phyloP scores from a whole-genome alignment of 2,329 filamentous ascomycete genomes.

The Aureobasidium mangrovei region DNA sequence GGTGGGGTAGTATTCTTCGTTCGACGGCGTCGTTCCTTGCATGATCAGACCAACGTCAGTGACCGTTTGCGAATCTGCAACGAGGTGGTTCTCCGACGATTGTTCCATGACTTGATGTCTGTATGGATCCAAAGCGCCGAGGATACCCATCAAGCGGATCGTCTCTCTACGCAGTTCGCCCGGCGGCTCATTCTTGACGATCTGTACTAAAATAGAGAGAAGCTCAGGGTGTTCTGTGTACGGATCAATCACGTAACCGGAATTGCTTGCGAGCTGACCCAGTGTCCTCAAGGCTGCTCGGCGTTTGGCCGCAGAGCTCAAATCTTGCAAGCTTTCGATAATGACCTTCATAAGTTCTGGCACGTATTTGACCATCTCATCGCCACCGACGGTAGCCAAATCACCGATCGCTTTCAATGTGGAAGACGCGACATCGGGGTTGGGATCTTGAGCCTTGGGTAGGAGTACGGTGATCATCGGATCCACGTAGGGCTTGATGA shows the following conservation, averaged over 20 bases:
- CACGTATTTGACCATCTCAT: conserved; percentile 89
- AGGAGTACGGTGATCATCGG: conserved; percentile 93
- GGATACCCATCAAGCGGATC: conserved; percentile 90
- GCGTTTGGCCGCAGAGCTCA: conserved; percentile 80
- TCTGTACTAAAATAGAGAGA: conserved; percentile 83
- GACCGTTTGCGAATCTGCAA: conserved; percentile 56
- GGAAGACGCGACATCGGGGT: conserved; percentile 81
- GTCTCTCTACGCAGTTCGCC: conserved; percentile 83
- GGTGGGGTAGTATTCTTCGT: conserved; percentile 96
- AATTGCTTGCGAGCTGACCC: conserved; percentile 88
- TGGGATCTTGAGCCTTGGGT: conserved; percentile 79
- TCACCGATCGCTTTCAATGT: conserved; percentile 95
- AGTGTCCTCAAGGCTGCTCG: conserved; percentile 86
- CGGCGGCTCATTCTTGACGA: conserved; percentile 86
- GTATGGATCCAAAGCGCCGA: conserved; percentile 92
- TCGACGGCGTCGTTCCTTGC: conserved; percentile 90
- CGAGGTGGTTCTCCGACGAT: conserved; percentile 69
- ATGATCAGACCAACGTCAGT: conserved; percentile 97
- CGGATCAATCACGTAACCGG: conserved; percentile 93
- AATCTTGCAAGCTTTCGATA: conserved; percentile 85
- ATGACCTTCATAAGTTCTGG: conserved; percentile 91
- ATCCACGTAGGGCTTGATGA: conserved; percentile 95
- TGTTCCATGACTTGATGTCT: conserved; percentile 91
- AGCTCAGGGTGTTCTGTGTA: conserved; percentile 93
- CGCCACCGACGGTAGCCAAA: conserved; percentile 83